phyloP scores from a whole-genome alignment of 208 protist genomes.

The Crithidia fasciculata region DNA sequence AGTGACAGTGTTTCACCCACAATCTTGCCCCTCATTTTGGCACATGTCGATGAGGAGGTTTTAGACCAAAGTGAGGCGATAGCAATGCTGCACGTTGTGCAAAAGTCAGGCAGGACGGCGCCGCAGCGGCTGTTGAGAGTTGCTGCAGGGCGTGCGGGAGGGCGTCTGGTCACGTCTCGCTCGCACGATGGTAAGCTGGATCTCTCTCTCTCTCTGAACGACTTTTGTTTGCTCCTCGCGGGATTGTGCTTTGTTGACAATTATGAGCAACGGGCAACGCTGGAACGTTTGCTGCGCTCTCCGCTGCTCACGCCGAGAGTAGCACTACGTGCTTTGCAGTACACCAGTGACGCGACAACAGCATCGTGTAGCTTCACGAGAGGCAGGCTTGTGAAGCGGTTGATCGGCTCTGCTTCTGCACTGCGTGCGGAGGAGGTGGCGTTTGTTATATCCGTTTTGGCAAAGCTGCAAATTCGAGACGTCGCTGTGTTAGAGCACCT shows the following conservation, averaged over 20 bases:
- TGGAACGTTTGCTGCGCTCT: constrained; percentile 15
- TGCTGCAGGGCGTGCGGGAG: constrained; percentile 3
- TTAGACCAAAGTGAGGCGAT: constrained; percentile 20
- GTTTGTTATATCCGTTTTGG: constrained; percentile 18
- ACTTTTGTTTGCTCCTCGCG: constrained; percentile 16
- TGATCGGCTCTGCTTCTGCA: constrained; percentile 2
- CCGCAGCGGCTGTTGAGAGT: constrained; percentile 17
- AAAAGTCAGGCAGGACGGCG: constrained; percentile 13
- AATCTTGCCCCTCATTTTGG: constrained; percentile 1
- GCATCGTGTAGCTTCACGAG: constrained; percentile 5
- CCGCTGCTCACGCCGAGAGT: constrained; percentile 8
- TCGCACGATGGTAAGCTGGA: not conserved
- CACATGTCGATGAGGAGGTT: not conserved
- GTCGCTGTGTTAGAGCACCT: constrained; percentile 25
- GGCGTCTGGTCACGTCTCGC: constrained; percentile 20
- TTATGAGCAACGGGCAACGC: not conserved
- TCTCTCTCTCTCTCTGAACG: not conserved
- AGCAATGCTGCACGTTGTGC: constrained; percentile 15
- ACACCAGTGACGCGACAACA: not conserved
- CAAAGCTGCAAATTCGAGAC: constrained; percentile 28
- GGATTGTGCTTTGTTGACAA: constrained; percentile 25
- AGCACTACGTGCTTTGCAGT: constrained; percentile 16
- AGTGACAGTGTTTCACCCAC: not conserved
- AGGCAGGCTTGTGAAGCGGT: not conserved
- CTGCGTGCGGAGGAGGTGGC: constrained; percentile 18